phyloP scores from a whole-genome alignment of 2,329 filamentous ascomycete genomes.

The Fusarium heterosporum region DNA sequence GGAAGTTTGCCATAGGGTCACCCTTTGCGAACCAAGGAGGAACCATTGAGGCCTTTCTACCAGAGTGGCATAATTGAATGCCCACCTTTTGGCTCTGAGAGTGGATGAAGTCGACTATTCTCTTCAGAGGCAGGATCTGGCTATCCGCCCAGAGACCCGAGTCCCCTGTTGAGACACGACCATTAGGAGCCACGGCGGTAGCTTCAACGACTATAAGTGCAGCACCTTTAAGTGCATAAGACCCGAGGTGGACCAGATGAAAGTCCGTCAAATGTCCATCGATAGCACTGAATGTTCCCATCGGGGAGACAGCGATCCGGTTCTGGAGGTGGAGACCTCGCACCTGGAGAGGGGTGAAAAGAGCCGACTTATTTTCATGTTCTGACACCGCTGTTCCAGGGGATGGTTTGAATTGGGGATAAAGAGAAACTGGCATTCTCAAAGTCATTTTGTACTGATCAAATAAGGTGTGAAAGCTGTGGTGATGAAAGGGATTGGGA shows the following conservation, averaged over 20 bases:
- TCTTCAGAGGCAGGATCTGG: neutral
- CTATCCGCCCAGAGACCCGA: constrained; percentile 5
- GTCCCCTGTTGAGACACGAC: neutral
- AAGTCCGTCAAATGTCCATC: constrained; percentile 3
- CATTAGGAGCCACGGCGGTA: neutral
- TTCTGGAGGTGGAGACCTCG: neutral
- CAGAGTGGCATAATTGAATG: neutral
- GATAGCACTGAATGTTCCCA: neutral
- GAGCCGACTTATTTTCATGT: fast-evolving
- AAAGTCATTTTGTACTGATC: neutral
- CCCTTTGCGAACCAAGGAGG: neutral
- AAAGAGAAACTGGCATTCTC: fast-evolving
- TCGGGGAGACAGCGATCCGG: neutral
- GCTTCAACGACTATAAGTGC: neutral
- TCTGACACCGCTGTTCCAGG: neutral
- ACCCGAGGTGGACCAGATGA: neutral
- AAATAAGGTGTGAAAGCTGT: neutral
- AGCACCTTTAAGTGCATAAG: neutral
- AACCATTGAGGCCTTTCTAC: neutral
- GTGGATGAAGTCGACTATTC: neutral
- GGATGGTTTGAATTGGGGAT: fast-evolving
- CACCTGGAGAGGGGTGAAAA: neutral
- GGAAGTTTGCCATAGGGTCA: neutral
- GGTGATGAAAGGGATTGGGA: neutral
- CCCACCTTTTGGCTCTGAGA: neutral